Conservation (phyloP, 805 yeast species). For the Starmerella bombi region DNA sequence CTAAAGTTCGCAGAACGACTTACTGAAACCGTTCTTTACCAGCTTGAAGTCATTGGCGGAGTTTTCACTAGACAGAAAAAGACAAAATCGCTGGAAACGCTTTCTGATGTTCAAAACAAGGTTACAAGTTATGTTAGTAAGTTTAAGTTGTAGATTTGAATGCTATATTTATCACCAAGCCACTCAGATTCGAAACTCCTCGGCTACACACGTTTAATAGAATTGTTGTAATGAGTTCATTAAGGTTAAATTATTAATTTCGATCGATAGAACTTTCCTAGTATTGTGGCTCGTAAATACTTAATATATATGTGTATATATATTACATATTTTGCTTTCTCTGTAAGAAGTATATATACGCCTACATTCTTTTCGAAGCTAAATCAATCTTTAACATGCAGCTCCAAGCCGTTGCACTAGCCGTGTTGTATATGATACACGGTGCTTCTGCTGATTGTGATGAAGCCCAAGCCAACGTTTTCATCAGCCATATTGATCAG, state of each 20-base stretch:
- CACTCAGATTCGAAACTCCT: no score
- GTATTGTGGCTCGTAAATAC: no score
- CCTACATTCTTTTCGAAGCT: background rate
- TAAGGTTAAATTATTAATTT: no score
- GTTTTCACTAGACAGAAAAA: constrained; percentile 1
- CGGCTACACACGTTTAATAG: no score
- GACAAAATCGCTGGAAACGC: background rate
- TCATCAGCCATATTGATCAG: constrained; percentile 3
- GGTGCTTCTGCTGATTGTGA: constrained; percentile 7
- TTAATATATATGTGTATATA: no score
- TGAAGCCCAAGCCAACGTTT: background rate
- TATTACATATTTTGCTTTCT: no score
- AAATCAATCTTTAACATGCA: background rate
- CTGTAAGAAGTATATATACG: no score
- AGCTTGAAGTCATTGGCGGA: constrained; percentile 10
- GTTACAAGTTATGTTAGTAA: background rate
- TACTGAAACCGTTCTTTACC: constrained; percentile 7
- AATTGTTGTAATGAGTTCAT: no score
- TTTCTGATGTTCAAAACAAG: background rate
- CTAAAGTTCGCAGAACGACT: constrained; percentile 4
- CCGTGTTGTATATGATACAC: constrained; percentile 1
- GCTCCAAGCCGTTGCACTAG: background rate
- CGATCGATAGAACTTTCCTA: no score
- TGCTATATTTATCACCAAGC: background rate
- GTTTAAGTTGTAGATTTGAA: background rate